Percentiles rank a stretch among this genome's conserved stretches.
Conservation (phyloP, 495 filamentous ascomycete genomes). For the Neurospora discreta region DNA sequence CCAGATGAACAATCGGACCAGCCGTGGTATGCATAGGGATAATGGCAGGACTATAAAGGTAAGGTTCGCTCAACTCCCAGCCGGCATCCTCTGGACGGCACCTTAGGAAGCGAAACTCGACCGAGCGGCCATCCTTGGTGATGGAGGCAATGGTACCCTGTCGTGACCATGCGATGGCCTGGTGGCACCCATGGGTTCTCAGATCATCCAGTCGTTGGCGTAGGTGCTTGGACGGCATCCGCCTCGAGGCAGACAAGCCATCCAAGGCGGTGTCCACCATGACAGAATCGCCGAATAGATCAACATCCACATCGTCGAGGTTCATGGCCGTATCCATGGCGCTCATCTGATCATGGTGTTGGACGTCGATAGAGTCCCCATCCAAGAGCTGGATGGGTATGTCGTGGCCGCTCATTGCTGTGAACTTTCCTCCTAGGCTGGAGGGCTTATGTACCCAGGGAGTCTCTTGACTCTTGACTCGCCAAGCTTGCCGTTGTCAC, state of each 20-base stretch:
- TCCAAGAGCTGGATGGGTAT: slow-evolving; percentile 27
- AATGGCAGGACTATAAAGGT: slow-evolving; percentile 26
- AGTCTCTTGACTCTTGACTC: not conserved
- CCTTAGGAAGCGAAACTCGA: slow-evolving; percentile 62
- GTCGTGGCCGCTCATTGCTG: slow-evolving; percentile 18
- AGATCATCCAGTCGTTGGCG: slow-evolving; percentile 69
- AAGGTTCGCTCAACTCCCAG: slow-evolving; percentile 65
- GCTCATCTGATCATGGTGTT: slow-evolving; percentile 7
- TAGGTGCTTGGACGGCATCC: slow-evolving; percentile 51
- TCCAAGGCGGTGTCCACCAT: slow-evolving; percentile 35
- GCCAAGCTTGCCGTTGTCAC: not conserved
- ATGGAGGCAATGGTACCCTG: slow-evolving; percentile 80
- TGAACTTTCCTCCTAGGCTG: not conserved
- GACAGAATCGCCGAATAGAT: slow-evolving; percentile 65
- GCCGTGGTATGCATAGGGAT: slow-evolving; percentile 30
- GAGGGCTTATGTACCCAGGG: not conserved
- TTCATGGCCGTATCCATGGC: slow-evolving; percentile 28
- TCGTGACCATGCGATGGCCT: slow-evolving; percentile 86
- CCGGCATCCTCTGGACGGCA: slow-evolving; percentile 57
- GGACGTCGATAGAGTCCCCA: slow-evolving; percentile 4
- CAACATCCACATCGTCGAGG: slow-evolving; percentile 59
- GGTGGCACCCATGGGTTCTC: slow-evolving; percentile 65
- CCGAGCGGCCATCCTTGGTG: slow-evolving; percentile 50
- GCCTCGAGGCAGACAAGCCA: slow-evolving; percentile 25
- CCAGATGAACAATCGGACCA: slow-evolving; percentile 59